These are phyloP conservation scores for Linum lewisii DNA, from an alignment of 345 rosid species.

Conservation along the genomic window DNA sequence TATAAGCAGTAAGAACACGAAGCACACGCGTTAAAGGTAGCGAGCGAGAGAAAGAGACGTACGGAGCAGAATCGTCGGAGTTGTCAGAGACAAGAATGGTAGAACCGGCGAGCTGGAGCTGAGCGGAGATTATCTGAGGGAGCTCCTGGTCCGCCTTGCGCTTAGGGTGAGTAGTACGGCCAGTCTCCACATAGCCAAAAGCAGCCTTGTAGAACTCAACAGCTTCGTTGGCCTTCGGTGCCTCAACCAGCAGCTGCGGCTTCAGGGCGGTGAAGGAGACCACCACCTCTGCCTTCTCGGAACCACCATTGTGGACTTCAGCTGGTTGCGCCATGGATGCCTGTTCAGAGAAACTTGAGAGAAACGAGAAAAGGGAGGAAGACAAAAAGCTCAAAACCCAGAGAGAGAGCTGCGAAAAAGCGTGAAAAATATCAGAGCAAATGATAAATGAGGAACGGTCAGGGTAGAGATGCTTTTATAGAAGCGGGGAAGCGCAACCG, in stretches of 20 bases:
- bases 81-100: conserved; percentile 48
- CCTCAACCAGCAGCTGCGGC: conserved; percentile 65
- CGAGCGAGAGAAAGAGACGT: conserved; percentile 11
- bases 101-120: conserved; percentile 55
- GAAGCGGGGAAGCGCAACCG: conserved; percentile 64
- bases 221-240: conserved; percentile 71
- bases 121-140: conserved; percentile 67
- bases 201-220: conserved; percentile 74
- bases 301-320: conserved; percentile 46
- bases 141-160: conserved; percentile 90
- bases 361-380: neutral
- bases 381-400: neutral
- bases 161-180: conserved; percentile 58
- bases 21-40: neutral
- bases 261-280: conserved; percentile 48
- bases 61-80: conserved; percentile 33
- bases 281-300: conserved; percentile 23
- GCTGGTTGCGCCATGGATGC: conserved; percentile 39
- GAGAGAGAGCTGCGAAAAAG: conserved; percentile 7
- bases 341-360: neutral
- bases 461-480: conserved; percentile 24
- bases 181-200: conserved; percentile 61
- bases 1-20: neutral
- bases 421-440: conserved; percentile 25
- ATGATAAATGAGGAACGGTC: neutral